Evolutionary conservation across 2,329 filamentous ascomycete genomes (phyloP), one percentile per base, ranked within the genome.

Genomic region (Phialophora chinensis): DNA sequence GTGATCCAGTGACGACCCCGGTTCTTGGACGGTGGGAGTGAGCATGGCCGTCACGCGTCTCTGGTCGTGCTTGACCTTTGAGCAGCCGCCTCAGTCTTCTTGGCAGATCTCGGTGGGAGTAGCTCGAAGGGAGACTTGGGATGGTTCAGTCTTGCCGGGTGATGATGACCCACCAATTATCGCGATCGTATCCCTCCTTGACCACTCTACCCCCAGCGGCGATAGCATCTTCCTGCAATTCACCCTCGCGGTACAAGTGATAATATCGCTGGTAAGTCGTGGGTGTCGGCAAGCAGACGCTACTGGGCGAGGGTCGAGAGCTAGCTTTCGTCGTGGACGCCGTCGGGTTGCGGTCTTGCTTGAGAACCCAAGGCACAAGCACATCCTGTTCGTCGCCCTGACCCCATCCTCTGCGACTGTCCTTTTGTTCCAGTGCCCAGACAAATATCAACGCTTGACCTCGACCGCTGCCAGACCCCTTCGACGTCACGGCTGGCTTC

Each of bases 291-390:
- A 20, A 23, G 33, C 10, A 38, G 59, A 20, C 10, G 29, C 6
- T 25, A n/a, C 27, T 14, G 2, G 29, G 27, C 59, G 42, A 29
- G 3, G 10, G 20, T 12, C 20, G 20, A 5, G 25, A 29, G 25
- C 14, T 23, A 29, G 6, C 1, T 23, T 52, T 52, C 10, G 25
- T 14, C 25, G 49, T 61, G 33, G 67, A 49, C 38, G 54, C 72
- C 25, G 31, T 10, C 8, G 71, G 71, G 29, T 57, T 38, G n/a
- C 55, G 35, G n/a, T 62, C 58, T 1, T 57, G 62, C 73, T 82
- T 83, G 79, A 93, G 86, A 27, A 98, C 92, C 95, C 95, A 99
- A 14, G 95, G 93, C 56, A 99, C 95, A 81, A 98, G 90, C 68
- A 95, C 88, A 80, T 99, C 95, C 82, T 98, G 94, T 71, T 90